Evolutionary conservation across 768 basidiomycete genomes (phyloP).

Genomic region (Mycena rebaudengoi): DNA sequence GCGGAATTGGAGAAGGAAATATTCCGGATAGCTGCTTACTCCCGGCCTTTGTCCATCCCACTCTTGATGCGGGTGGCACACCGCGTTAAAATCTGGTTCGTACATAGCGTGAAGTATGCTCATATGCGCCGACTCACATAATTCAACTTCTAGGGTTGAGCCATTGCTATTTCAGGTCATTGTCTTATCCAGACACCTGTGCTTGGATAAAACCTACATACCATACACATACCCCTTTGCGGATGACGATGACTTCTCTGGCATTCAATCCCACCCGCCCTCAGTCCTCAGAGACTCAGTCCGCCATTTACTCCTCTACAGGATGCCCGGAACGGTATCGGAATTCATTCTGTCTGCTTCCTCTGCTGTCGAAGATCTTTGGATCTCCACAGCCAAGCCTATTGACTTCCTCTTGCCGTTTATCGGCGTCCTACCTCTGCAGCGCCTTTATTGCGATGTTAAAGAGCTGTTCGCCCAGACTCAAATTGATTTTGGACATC

Average conservation of each 20-base stretch:
- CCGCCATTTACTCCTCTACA: neutral
- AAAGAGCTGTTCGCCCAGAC: neutral
- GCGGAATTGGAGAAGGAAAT: constrained; percentile 10
- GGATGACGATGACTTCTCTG: neutral
- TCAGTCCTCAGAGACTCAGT: constrained; percentile 1
- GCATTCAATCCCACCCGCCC: constrained; percentile 8
- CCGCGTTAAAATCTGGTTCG: constrained; percentile 11
- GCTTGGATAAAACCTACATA: neutral
- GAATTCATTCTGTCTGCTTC: constrained; percentile 4
- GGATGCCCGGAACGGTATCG: neutral
- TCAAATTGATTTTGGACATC: constrained; percentile 4
- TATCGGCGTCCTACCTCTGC: neutral
- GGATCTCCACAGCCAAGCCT: neutral
- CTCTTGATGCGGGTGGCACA: constrained; percentile 5
- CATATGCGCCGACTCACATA: neutral
- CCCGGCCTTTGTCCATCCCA: constrained; percentile 1
- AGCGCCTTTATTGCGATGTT: constrained; percentile 7
- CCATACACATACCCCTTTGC: constrained; percentile 4
- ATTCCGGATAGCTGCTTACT: constrained; percentile 6
- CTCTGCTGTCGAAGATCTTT: constrained; percentile 7
- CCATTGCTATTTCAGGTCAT: constrained; percentile 8
- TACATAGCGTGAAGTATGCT: neutral
- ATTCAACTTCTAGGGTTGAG: constrained; percentile 6
- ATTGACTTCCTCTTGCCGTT: neutral
- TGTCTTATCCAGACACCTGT: constrained; percentile 4